Conservation (phyloP, 257 asterid species). For the Verbena officinalis region DNA sequence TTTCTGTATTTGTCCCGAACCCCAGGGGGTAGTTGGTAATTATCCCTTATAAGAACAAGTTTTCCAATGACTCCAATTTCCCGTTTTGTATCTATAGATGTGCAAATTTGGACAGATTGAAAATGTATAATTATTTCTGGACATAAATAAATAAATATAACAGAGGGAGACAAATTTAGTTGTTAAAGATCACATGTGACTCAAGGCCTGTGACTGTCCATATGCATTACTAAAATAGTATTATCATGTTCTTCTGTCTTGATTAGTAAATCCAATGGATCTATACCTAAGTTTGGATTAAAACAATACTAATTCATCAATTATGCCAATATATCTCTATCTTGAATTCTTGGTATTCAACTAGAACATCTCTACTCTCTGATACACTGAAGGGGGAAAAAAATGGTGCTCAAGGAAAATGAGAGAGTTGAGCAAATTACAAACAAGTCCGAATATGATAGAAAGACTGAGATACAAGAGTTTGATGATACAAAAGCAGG, state of each 20-base stretch:
- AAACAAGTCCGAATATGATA: background rate
- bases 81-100: no score
- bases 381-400: background rate
- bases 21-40: no score
- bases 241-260: background rate
- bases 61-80: no score
- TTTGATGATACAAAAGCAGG: constrained; percentile 24
- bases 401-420: background rate
- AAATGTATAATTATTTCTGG: no score
- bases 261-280: background rate
- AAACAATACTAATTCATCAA: background rate
- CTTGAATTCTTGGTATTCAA: background rate
- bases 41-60: no score
- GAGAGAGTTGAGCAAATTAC: background rate
- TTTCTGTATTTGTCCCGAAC: no score
- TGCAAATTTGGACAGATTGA: no score
- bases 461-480: constrained; percentile 14
- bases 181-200: background rate
- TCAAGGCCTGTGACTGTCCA: background rate
- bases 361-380: background rate
- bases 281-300: background rate
- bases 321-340: no score
- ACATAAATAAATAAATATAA: background rate
- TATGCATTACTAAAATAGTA: background rate
- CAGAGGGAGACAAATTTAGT: background rate